phyloP scores from a whole-genome alignment of 1,139 yeast species.

The Schwanniomyces etchellsii region DNA sequence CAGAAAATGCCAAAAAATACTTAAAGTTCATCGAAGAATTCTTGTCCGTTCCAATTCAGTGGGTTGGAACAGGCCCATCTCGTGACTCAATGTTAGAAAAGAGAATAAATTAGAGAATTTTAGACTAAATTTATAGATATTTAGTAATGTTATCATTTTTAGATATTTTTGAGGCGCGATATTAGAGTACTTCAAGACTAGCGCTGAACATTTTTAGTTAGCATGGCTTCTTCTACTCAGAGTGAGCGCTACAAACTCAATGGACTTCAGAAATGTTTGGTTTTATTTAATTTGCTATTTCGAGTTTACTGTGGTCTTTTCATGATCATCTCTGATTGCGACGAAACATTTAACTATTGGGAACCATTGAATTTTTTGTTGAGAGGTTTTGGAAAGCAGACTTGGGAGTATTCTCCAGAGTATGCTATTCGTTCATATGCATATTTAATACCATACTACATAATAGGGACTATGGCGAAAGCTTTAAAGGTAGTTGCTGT shows the following conservation, averaged over 20 bases:
- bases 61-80: constrained; percentile 99
- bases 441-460: constrained; percentile 52
- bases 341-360: constrained; percentile 85
- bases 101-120: constrained; percentile 8
- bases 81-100: constrained; percentile 76
- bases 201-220: too few relatives aligned
- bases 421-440: constrained; percentile 86
- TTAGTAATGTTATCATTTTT: neutral
- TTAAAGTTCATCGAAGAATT: constrained; percentile 80
- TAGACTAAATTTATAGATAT: neutral
- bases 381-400: constrained; percentile 84
- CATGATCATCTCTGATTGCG: constrained; percentile 80
- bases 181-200: constrained; percentile 1
- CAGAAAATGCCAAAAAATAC: constrained; percentile 81
- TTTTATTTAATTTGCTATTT: constrained; percentile 24
- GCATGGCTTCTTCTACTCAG: too few relatives aligned
- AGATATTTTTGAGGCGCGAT: too few relatives aligned
- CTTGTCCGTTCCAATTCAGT: constrained; percentile 77
- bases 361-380: constrained; percentile 80
- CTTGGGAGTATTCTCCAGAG: constrained; percentile 95
- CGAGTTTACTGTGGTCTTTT: constrained; percentile 45
- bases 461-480: constrained; percentile 34
- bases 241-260: too few relatives aligned
- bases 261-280: constrained; percentile 7
- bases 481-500: constrained; percentile 7